Base-by-base conservation (phyloP, 1,284 basidiomycete species). In the Xerocomus amazonicus region DNA sequence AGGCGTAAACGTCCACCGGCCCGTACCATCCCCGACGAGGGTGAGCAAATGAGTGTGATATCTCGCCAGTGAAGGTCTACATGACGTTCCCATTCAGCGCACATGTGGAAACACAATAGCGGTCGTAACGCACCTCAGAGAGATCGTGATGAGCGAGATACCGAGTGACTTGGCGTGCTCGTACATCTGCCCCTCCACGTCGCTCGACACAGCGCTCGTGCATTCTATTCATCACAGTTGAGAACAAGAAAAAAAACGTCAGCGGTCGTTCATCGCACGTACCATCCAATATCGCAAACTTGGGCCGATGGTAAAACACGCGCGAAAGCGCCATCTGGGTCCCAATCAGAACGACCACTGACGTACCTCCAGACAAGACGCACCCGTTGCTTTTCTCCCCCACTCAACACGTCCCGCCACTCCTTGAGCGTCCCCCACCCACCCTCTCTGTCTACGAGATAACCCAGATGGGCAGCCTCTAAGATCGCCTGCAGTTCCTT, bases 171-270 rank as follows among this genome's bases (percentile, higher is more conserved):
- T 97, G 33, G 91, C 90, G 58, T 92, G 85, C 63, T 96, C 89
- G 71, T 97, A 98, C 92, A 99, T 95, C 53, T 87, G 75, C 0
- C 94, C 94, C 66, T 97, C 95, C 17, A 97, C 93, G 63, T 98
- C 96, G 49, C 91, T 93, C 9, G 93, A 97, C 6, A 99, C 94
- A 1, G 96, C 96, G 55, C 90, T 93, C 5, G 95, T 97, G 70
- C 92, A 96, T 67, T 98, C 95, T 89, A 65, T 23, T 23, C 19
- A 23, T 23, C 19, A 23, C 19, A 23, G 4, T 23, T 23, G 19
- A 23, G 19, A 23, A 23, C 19, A 4, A 23, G 3, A 23, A 23
- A 23, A 23, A 23, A 4, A 23, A 23, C 19, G 19, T 23, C 19
- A 23, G 19, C 19, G 19, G 19, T 23, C 19, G 29, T 12, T 8